These are phyloP conservation scores for Fusarium sp. DNA, from an alignment of 2,329 filamentous ascomycete genomes.

Conservation along the genomic window DNA sequence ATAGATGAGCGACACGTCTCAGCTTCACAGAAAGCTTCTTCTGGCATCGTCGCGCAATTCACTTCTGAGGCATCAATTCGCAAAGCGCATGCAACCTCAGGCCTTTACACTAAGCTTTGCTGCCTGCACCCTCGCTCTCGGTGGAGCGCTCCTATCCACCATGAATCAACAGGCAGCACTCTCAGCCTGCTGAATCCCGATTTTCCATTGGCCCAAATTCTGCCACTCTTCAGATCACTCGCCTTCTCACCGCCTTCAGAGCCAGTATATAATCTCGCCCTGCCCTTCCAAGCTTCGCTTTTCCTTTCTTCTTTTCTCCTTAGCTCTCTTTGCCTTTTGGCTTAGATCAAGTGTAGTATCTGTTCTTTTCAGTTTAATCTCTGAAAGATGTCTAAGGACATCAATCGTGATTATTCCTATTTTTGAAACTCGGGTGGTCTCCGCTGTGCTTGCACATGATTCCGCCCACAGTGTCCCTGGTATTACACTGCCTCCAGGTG, in stretches of 20 bases:
- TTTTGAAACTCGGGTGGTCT: constrained; percentile 50
- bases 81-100: neutral
- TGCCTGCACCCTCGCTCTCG: neutral
- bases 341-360: constrained; percentile 97
- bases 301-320: constrained; percentile 48
- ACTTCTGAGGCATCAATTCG: neutral
- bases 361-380: constrained; percentile 99
- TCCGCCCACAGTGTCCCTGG: constrained; percentile 55
- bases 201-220: constrained; percentile 16
- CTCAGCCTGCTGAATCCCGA: neutral
- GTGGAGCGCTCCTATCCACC: neutral
- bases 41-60: neutral
- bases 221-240: constrained; percentile 15
- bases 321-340: constrained; percentile 66
- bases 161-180: constrained; percentile 23
- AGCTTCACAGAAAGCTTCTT: neutral
- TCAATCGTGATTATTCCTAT: constrained; percentile 85
- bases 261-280: constrained; percentile 33
- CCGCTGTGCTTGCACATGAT: constrained; percentile 56
- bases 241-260: constrained; percentile 1
- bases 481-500: constrained; percentile 44
- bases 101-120: neutral
- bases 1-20: neutral
- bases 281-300: constrained; percentile 22
- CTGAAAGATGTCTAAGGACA: constrained; percentile 82